Base-by-base conservation (phyloP, 441 rosid genomes). In the Euphorbia corollata region DNA sequence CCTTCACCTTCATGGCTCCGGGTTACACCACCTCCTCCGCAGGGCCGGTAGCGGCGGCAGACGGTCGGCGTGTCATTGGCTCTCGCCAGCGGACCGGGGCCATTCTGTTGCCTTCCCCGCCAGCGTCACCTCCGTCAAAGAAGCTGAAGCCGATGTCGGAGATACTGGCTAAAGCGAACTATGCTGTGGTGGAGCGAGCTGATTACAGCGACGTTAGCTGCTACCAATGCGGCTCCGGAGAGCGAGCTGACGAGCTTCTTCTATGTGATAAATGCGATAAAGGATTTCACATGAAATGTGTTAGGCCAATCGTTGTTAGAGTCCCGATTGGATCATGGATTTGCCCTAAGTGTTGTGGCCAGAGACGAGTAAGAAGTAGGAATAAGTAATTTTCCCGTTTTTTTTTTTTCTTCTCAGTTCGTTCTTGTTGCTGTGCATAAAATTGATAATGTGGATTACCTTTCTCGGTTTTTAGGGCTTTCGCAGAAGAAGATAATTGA, bases 281-380 rank as follows among this genome's bases (percentile, higher is more conserved):
- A 64, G 98, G 98, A 20, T 91, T 80, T 62, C 98, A 91, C 72
- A 84, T 89, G 92, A 86, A 84, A 68, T 89, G 98, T 71, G 75
- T 89, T 71, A 72, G 95, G 66, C 98, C 98, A 47, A 91, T 91
- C 59, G 86, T 91, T 20, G 96, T 64, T 60, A 83, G 90, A 68
- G 84, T 91, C 63, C 98, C 95, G 19, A 79, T 80, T 60, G 98
- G 98, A 63, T 72, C 98, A 38, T 89, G 98, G 98, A 71, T 87
- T 36, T 91, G 98, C 77, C 78, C 77, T 61, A 78, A 71, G 71
- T 87, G 98, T 73, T 82, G 88, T 59, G 87, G 84, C 72, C 85
- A 81, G 65, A 77, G 87, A 78, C 88, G 85, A 81, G 90, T 81
- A 80, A 79, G 89, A 91, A 85, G 97, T 88, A 87, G 84, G 80